Percentiles rank a stretch among this genome's conserved stretches.
phyloP scores from a whole-genome alignment of 108 stramenopile species.

The Stephanodiscus triporus region DNA sequence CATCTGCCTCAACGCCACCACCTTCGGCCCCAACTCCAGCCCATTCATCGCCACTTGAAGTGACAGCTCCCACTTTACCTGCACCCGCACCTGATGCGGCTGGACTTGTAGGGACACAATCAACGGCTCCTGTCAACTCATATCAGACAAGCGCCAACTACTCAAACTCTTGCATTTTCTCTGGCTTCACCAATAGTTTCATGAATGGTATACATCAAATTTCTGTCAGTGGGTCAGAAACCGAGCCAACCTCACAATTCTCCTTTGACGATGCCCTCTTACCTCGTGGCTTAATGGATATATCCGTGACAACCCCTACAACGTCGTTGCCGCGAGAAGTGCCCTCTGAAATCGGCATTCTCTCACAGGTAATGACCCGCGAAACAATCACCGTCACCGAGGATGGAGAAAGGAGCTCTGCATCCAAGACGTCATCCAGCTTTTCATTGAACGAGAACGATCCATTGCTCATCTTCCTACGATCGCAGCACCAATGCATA shows the following conservation, averaged over 20 bases:
- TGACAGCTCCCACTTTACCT: constrained; percentile 7
- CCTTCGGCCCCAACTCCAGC: constrained; percentile 9
- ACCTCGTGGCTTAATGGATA: constrained; percentile 18
- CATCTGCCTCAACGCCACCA: background rate
- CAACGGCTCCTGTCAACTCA: background rate
- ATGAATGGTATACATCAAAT: constrained; percentile 19
- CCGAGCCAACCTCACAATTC: constrained; percentile 11
- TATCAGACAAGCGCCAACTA: constrained; percentile 9
- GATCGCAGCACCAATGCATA: constrained; percentile 39
- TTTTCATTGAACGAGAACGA: constrained; percentile 29
- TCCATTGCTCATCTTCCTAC: constrained; percentile 38
- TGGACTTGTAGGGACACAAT: background rate
- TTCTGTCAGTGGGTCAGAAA: constrained; percentile 12
- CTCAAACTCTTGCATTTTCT: constrained; percentile 7
- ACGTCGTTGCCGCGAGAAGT: constrained; percentile 20
- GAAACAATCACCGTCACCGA: constrained; percentile 36
- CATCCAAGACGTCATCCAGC: constrained; percentile 21
- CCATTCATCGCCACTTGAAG: background rate
- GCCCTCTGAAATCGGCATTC: constrained; percentile 43
- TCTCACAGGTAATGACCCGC: background rate
- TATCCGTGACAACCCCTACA: constrained; percentile 4
- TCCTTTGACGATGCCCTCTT: constrained; percentile 25
- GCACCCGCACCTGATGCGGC: constrained; percentile 1
- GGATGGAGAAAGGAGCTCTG: constrained; percentile 25
- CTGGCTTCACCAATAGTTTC: constrained; percentile 17